Evolutionary conservation across 2,329 filamentous ascomycete species (phyloP), one percentile per base, ranked within the genome.

Genomic region (Fusarium multiceps): DNA sequence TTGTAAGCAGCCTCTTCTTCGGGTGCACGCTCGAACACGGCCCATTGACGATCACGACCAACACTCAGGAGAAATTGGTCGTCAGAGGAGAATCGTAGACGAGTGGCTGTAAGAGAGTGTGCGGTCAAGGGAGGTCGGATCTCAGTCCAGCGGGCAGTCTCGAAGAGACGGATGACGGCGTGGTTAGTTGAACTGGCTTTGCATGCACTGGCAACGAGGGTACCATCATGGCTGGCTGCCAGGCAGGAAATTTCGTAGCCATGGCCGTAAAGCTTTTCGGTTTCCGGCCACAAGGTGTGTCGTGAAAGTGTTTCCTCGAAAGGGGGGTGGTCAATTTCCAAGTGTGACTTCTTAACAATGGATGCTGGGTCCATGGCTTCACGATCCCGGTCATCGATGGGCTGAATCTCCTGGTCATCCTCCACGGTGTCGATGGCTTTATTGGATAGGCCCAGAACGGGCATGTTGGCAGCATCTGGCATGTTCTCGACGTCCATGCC

Each of bases 231-330:
- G 75, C 89, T 93, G 10, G 91, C 87, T 13, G 94, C 92, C 18
- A 97, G 88, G 40, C 93, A 92, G 3, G 93, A 97, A 51, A 99
- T 95, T 80, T 99, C 96, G 81, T 98, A 98, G 30, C 96, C 96
- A 80, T 99, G 96, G 3, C 96, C 96, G 80, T 99, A 99, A 2
- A 99, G 87, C 82, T 99, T 99, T 80, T 99, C 96, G 9, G 89
- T 89, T 78, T 99, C 96, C 5, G 96, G 96, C 94, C 94, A 99
- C 32, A 99, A 88, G 0, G 96, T 97, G 78, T 97, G 90, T 11
- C 94, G 90, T 25, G 94, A 92, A 4, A 99, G 88, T 57, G 93
- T 91, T 79, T 98, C 96, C 80, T 99, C 96, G 37, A 93, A 86
- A 0, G 96, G 95, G 13, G 96, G 94, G 69, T 92, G 89, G 43